Evolutionary conservation across 345 rosid species (phyloP).

Genomic region (Brassica cretica): DNA sequence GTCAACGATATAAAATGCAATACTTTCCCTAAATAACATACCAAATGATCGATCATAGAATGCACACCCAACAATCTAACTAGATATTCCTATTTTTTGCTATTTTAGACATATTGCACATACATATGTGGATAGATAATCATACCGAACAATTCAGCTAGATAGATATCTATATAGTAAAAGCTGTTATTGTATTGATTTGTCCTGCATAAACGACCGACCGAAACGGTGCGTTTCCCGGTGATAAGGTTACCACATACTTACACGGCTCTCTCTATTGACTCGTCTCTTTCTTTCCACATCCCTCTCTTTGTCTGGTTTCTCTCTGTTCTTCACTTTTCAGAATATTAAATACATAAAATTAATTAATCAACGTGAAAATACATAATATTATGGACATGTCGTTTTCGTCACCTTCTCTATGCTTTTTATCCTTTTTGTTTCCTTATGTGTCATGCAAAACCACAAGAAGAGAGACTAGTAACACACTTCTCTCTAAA

Average conservation of each 20-base stretch:
- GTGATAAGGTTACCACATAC: slow-evolving; percentile 29
- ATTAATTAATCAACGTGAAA: neutral
- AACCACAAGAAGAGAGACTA: slow-evolving; percentile 13
- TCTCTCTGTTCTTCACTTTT: slow-evolving; percentile 27
- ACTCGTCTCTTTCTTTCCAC: slow-evolving; percentile 36
- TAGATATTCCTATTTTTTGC: slow-evolving; percentile 1
- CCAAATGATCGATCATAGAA: neutral
- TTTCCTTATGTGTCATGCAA: slow-evolving; percentile 14
- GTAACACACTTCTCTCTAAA: neutral
- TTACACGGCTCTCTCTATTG: slow-evolving; percentile 25
- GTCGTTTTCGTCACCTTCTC: slow-evolving; percentile 29
- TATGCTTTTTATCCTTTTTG: slow-evolving; percentile 29
- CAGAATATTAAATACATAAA: neutral
- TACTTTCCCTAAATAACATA: neutral
- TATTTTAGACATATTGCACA: slow-evolving; percentile 18
- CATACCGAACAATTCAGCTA: neutral
- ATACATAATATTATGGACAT: slow-evolving; percentile 12
- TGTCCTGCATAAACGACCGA: slow-evolving; percentile 31
- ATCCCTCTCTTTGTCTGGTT: slow-evolving; percentile 34
- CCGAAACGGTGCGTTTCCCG: slow-evolving; percentile 30
- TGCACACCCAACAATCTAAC: neutral
- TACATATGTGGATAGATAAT: neutral
- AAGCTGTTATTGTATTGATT: slow-evolving; percentile 11
- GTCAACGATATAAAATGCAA: slow-evolving; percentile 3
- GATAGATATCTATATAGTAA: neutral